Evolutionary conservation across 495 filamentous ascomycete genomes (phyloP), one percentile per base, ranked within the genome.

Genomic region (Elasticomyces elasticus): DNA sequence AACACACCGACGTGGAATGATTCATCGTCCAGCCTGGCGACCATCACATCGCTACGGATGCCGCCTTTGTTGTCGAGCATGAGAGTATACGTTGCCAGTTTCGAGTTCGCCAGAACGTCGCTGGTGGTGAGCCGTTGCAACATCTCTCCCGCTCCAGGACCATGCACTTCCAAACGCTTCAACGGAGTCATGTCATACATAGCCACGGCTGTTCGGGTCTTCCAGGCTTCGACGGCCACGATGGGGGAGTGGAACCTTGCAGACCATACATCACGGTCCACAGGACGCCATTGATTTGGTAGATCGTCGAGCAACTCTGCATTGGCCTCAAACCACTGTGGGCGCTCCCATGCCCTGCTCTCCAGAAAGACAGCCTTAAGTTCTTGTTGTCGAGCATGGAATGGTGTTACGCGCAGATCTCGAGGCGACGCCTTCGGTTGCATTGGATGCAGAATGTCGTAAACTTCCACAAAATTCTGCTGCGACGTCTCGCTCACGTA

Each of bases 131-230:
- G 56, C 19, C 67, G 65, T 40, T 76, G 71, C 26, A 78, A 68
- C 22, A 78, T 60, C 30, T 62, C 33, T 6, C 68, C 55, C 15
- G 74, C 71, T 0, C 73, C 74, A 5, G 75, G 72, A 6, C 75
- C 75, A 5, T 63, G 66, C 10, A 78, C 66, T 11, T 74, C 70
- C 13, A 78, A 70, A 1, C 74, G 65, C 27, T 72, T 72, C 45
- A 76, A 70, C n/a, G 75, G 69, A 26, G 72, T 75, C 72, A 76
- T 71, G 50, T 78, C 75, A 54, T 73, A 78, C 72, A 78, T 74
- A 7, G 73, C 74, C 1, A 75, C 73, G 0, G 71, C 75, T 27
- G 72, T 72, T 3, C 75, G 72, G 15, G 73, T 76, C 61, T 74
- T 76, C 74, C 74, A 78, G 0, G 75, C 74, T 47, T 78, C 75